Base-by-base conservation (phyloP, 441 rosid genomes). In the Rhodomyrtus psidioides region DNA sequence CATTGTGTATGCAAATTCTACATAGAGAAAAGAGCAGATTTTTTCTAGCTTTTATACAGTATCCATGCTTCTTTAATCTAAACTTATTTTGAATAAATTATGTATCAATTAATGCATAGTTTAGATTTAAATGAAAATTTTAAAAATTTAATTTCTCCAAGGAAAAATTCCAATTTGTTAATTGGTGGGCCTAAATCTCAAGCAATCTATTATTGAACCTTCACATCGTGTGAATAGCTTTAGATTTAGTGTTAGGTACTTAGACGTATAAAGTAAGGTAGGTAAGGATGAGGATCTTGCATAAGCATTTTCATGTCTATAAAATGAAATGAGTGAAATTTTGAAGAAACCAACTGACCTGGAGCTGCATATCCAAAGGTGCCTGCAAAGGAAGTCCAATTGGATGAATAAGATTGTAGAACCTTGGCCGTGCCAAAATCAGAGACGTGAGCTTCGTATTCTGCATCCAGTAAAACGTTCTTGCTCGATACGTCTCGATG, bases 1-100 rank as follows among this genome's bases (percentile, higher is more conserved):
- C 89, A 88, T 89, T 19, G 89, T 90, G 84, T 89, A 90, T 9
- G 90, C 86, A 15, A 91, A 83, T 87, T 91, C 89, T 91, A 84
- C 53, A 51, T 3, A 51, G 14, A 51, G 53, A 51, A 51, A 51
- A 51, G 53, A 12, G 53, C 15, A 51, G 53, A 51, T 51, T 51
- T 51, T 51, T 51, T 12, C 15, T 1, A 14, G 70, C 62, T 14
- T 58, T 59, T 59, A 59, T 59, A 59, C 21, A 27, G 1, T 59
- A 14, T 15, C 10, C 19, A 59, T 14, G 39, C 34, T 59, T 4
- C 9, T 4, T 59, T 0, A 27, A 27, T 59, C 39, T 59, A 59
- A 59, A 4, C 39, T 14, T 17, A 59, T 27, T 27, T 59, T 59
- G 70, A 27, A 14, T 7, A 1, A 27, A 14, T 1, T 7, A 14